phyloP scores from a whole-genome alignment of 148 eudicot genomes.

The Spergularia marina region DNA sequence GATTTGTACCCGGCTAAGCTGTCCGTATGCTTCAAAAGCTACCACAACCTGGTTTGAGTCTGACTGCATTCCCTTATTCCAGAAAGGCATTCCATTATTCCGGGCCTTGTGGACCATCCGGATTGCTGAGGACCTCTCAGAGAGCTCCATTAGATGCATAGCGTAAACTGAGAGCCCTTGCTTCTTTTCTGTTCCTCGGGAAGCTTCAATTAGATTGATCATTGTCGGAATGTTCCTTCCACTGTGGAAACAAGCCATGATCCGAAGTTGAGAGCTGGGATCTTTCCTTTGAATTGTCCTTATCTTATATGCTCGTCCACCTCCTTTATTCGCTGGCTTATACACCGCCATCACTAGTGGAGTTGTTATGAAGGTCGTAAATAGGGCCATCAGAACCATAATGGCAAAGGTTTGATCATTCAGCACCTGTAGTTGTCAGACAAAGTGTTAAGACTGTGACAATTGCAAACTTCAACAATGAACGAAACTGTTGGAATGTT shows the following conservation, averaged over 20 bases:
- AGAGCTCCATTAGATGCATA: conserved; percentile 85
- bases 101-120: conserved; percentile 79
- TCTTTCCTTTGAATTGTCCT: conserved; percentile 54
- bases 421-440: conserved; percentile 43
- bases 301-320: conserved; percentile 36
- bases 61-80: conserved; percentile 43
- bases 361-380: conserved; percentile 81
- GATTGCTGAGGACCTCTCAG: conserved; percentile 80
- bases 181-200: conserved; percentile 63
- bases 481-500: neutral
- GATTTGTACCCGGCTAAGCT: conserved; percentile 56
- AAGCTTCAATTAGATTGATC: conserved; percentile 67
- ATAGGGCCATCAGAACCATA: conserved; percentile 72
- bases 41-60: conserved; percentile 59
- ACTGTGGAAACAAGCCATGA: conserved; percentile 68
- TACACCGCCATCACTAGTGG: conserved; percentile 64
- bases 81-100: conserved; percentile 66
- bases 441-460: neutral
- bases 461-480: neutral
- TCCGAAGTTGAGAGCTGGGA: conserved; percentile 48
- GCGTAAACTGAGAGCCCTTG: conserved; percentile 62
- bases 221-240: conserved; percentile 51
- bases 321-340: conserved; percentile 55
- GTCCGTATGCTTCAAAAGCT: conserved; percentile 73
- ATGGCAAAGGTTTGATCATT: conserved; percentile 86